These are phyloP conservation scores for Barnettozyma pratensis DNA, from an alignment of 805 yeast genomes.

Conservation along the genomic window DNA sequence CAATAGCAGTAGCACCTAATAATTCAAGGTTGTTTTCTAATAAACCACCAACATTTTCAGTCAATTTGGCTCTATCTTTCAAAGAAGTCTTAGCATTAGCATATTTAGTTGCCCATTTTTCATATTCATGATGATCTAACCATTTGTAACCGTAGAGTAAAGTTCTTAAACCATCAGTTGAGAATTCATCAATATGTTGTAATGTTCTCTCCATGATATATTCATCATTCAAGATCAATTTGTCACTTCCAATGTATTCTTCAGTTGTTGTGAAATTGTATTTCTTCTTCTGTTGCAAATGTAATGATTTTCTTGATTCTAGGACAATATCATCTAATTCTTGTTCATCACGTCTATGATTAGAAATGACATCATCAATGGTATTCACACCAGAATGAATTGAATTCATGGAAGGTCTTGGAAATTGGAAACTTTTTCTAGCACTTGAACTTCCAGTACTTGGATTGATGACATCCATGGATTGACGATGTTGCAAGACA, in stretches of 20 bases:
- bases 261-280: slow-evolving; percentile 31
- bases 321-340: slow-evolving; percentile 50
- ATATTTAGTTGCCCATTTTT: slow-evolving; percentile 62
- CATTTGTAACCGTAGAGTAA: slow-evolving; percentile 77
- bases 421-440: slow-evolving; percentile 28
- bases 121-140: slow-evolving; percentile 54
- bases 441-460: slow-evolving; percentile 16
- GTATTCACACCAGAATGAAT: slow-evolving; percentile 29
- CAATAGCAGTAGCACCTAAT: slow-evolving; percentile 94
- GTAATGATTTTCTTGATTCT: slow-evolving; percentile 53
- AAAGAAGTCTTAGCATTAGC: slow-evolving; percentile 74
- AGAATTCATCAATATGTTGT: slow-evolving; percentile 88
- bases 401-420: slow-evolving; percentile 27
- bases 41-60: slow-evolving; percentile 67
- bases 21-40: slow-evolving; percentile 68
- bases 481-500: slow-evolving; percentile 54
- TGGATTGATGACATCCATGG: slow-evolving; percentile 31
- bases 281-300: slow-evolving; percentile 50
- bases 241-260: slow-evolving; percentile 46
- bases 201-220: slow-evolving; percentile 78
- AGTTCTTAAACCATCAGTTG: slow-evolving; percentile 92
- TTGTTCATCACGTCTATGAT: slow-evolving; percentile 38
- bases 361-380: slow-evolving; percentile 45
- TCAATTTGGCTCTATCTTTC: slow-evolving; percentile 54
- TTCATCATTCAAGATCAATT: slow-evolving; percentile 62